Base-by-base conservation (phyloP, 441 rosid genomes). In the Gossypium gossypioides region DNA sequence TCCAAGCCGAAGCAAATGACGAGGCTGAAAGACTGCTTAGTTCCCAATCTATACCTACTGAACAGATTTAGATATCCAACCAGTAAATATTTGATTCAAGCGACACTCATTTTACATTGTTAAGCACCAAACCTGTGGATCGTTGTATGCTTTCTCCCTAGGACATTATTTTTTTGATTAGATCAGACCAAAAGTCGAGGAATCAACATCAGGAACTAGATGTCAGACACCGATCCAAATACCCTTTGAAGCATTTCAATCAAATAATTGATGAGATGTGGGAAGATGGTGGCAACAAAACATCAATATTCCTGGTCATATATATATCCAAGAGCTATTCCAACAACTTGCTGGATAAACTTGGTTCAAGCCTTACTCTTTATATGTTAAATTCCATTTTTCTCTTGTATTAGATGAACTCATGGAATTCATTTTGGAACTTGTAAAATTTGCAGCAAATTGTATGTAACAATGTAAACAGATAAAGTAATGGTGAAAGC, bases 1-100 rank as follows among this genome's bases (percentile, higher is more conserved):
- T 94, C 29, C 97, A 92, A 83, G 97, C 94, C 37, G 97, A 92
- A 82, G 99, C 97, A 56, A 94, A 90, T 42, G 98, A 94, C 61
- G 97, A 94, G 73, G 97, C 94, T 29, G 97, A 92, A 76, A 89
- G 96, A 81, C 89, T 92, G 54, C 88, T 94, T 57, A 88, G 88
- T 81, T 88, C 94, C 50, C 86, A 87, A 83, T 78, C 84, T 65
- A 72, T 67, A 65, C 72, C 67, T 9, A 50, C 68, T 13, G 68
- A 72, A 48, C 27, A 15, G 68, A 24, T 71, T 24, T 40, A 59
- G 29, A 72, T 59, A 59, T 59, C 57, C 18, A 25, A 18, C 18
- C 29, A 42, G 50, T 27, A 72, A 34, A 34, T 37, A 54, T 69
- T 32, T 12, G 32, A 55, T 54, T 69, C 54, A 19, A 59, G 44